Evolutionary conservation across 495 filamentous ascomycete genomes (phyloP), one percentile per base, ranked within the genome.

Genomic region (Chaetomium fimeti): DNA sequence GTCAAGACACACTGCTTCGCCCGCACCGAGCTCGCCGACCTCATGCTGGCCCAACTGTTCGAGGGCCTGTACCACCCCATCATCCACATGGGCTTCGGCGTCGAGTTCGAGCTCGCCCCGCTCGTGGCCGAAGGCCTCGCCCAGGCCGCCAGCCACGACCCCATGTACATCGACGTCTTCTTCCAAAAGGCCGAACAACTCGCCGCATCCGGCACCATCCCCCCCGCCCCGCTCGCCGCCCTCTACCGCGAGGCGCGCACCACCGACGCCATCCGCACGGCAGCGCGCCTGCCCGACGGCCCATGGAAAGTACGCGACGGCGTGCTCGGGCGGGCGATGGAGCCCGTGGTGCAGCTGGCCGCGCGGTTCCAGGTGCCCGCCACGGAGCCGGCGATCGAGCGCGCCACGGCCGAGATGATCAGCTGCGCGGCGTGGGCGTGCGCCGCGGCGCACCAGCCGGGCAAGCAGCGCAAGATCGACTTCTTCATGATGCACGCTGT

Each of bases 321-420:
- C 13, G 18, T 55, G 2, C 27, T 55, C 2, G 52, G 52, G 5
- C 52, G 28, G 1, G 27, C 28, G 27, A 12, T 18, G 15, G 52
- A 18, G 15, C 27, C 29, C 16, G 36, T 55, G 3, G 29, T 24
- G 15, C 12, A 32, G 28, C 27, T 55, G 52, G 28, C 52, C 3
- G 52, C 52, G 3, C 27, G 36, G 29, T 32, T 18, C 28, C 28
- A 24, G 28, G 52, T 55, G 13, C 5, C 13, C 12, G 11, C 52
- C 15, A 38, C 27, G 27, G 52, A 32, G 16, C 27, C 7, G 12
- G 52, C 4, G 11, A 7, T 55, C 28, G 52, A 55, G 28, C 52
- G 52, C 1, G 52, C 52, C 27, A 55, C 29, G 52, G 52, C 52
- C 27, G 52, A 55, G 52, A 38, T 36, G 28, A 55, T 55, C 52